These are phyloP conservation scores for Chloromonas sp. DNA, from an alignment of 163 green algal species.

Conservation along the genomic window DNA sequence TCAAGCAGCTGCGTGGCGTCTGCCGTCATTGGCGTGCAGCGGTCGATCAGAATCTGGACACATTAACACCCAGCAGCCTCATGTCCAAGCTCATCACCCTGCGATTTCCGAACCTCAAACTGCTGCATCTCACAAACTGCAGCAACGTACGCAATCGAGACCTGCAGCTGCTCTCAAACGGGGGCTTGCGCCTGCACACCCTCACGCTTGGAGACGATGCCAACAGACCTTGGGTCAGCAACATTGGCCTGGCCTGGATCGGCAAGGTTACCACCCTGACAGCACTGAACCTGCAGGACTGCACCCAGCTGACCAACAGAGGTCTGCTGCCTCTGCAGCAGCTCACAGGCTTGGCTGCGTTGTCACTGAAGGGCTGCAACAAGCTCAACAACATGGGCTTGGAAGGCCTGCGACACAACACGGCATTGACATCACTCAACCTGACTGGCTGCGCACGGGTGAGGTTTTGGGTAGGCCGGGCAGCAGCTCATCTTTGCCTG, in stretches of 20 bases:
- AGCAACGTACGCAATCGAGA: slow-evolving; percentile 45
- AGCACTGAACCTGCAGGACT: slow-evolving; percentile 50
- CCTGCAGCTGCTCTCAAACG: slow-evolving; percentile 39
- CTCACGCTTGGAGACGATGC: slow-evolving; percentile 51
- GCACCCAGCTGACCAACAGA: slow-evolving; percentile 56
- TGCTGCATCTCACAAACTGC: slow-evolving; percentile 31
- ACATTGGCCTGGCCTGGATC: slow-evolving; percentile 47
- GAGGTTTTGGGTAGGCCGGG: not conserved
- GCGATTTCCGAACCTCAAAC: slow-evolving; percentile 38
- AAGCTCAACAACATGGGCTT: slow-evolving; percentile 54
- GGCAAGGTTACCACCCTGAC: slow-evolving; percentile 43
- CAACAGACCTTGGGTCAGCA: slow-evolving; percentile 58
- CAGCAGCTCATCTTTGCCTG: not conserved
- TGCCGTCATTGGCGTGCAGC: slow-evolving; percentile 48
- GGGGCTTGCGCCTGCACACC: slow-evolving; percentile 29
- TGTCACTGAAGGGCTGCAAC: slow-evolving; percentile 45
- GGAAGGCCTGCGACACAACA: slow-evolving; percentile 39
- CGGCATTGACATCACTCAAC: slow-evolving; percentile 37
- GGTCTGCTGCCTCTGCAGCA: slow-evolving; percentile 34
- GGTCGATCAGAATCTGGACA: slow-evolving; percentile 37
- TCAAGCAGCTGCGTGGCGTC: slow-evolving; percentile 27
- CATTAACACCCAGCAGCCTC: slow-evolving; percentile 31
- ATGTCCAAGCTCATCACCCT: slow-evolving; percentile 23
- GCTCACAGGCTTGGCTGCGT: slow-evolving; percentile 30
- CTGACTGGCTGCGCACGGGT: slow-evolving; percentile 42